Evolutionary conservation across 192 early-diverging fungal species (phyloP).

Genomic region (Coemansia sp.): DNA sequence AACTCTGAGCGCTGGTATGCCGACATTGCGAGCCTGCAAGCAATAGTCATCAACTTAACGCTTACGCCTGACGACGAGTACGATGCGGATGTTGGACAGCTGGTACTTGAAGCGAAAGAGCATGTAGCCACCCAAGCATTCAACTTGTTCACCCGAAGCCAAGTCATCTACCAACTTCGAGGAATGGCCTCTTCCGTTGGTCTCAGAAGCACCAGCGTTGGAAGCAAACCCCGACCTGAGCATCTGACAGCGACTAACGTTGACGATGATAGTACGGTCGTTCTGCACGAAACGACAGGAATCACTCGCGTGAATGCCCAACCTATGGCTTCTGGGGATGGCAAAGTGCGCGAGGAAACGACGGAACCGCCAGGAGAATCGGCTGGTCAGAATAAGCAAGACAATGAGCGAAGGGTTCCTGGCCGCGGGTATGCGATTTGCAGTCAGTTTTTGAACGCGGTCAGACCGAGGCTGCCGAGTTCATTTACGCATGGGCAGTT

Average conservation of each 20-base stretch:
- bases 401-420: conserved; percentile 29
- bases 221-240: not conserved
- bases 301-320: conserved; percentile 14
- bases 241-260: not conserved
- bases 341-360: not conserved
- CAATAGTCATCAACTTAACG: conserved; percentile 32
- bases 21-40: conserved; percentile 21
- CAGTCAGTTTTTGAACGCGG: conserved; percentile 26
- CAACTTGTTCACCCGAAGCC: conserved; percentile 2
- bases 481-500: conserved; percentile 1
- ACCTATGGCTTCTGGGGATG: not conserved
- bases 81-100: conserved; percentile 20
- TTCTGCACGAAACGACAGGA: conserved; percentile 34
- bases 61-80: conserved; percentile 43
- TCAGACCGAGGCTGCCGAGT: conserved; percentile 20
- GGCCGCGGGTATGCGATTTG: conserved; percentile 36
- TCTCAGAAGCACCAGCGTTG: not conserved
- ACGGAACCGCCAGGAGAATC: not conserved
- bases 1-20: conserved; percentile 12
- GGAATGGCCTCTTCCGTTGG: conserved; percentile 30
- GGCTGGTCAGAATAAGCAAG: not conserved
- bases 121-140: conserved; percentile 1
- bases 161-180: conserved; percentile 8
- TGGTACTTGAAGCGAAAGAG: conserved; percentile 12
- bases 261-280: conserved; percentile 11